Percentiles rank a stretch among this genome's conserved stretches.
Conservation (phyloP, 108 stramenopile species). For the Nitzschia sp. region DNA sequence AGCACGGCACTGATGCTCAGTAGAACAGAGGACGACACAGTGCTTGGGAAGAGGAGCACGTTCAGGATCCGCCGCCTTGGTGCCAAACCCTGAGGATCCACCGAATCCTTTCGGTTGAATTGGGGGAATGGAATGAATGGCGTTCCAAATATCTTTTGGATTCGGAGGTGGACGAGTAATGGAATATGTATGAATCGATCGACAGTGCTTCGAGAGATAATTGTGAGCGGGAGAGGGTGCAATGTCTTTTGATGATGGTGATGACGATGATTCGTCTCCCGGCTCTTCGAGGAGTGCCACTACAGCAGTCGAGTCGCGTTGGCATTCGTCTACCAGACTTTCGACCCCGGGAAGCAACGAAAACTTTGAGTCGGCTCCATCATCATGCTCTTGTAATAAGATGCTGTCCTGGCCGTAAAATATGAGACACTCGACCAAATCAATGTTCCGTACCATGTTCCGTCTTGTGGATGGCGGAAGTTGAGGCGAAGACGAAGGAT, state of each 20-base stretch:
- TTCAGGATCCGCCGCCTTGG: constrained; percentile 60
- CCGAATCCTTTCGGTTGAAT: constrained; percentile 82
- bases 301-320: constrained; percentile 61
- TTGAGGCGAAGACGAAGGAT: too few relatives aligned
- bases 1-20: constrained; percentile 48
- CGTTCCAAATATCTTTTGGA: constrained; percentile 61
- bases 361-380: constrained; percentile 6
- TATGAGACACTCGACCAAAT: constrained; percentile 70
- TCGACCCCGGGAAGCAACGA: constrained; percentile 46
- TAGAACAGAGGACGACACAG: constrained; percentile 63
- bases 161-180: constrained; percentile 44
- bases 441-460: constrained; percentile 78
- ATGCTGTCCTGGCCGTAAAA: constrained; percentile 63
- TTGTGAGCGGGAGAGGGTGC: background rate
- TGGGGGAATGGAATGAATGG: constrained; percentile 42
- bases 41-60: constrained; percentile 64
- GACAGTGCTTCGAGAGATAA: constrained; percentile 1
- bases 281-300: constrained; percentile 43
- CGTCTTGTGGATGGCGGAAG: background rate
- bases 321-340: constrained; percentile 63
- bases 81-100: constrained; percentile 76
- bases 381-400: constrained; percentile 5
- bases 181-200: background rate
- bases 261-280: background rate
- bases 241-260: background rate